phyloP scores from a whole-genome alignment of 2,329 filamentous ascomycete genomes.

The Ilyonectria robusta region DNA sequence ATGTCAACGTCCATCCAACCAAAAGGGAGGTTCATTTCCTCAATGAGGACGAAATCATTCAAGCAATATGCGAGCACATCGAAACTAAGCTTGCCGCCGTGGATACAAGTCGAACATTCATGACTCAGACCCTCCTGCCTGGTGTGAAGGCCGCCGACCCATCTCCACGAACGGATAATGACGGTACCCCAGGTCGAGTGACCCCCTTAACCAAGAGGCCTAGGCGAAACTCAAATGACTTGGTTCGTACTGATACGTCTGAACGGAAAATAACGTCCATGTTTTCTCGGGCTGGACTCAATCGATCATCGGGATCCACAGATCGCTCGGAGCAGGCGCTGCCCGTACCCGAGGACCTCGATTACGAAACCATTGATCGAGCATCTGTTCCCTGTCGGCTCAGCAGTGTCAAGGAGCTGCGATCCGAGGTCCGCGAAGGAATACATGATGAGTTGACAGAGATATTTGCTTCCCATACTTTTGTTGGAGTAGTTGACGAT shows the following conservation, averaged over 20 bases:
- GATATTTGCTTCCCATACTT: slow-evolving; percentile 88
- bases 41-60: slow-evolving; percentile 96
- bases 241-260: slow-evolving; percentile 90
- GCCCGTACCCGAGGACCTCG: slow-evolving; percentile 64
- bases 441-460: slow-evolving; percentile 91
- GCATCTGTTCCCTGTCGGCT: slow-evolving; percentile 80
- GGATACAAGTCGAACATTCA: slow-evolving; percentile 93
- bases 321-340: slow-evolving; percentile 53
- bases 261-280: slow-evolving; percentile 97
- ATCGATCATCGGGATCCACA: slow-evolving; percentile 37
- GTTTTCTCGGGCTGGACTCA: slow-evolving; percentile 72
- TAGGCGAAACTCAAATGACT: slow-evolving; percentile 74
- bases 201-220: slow-evolving; percentile 56
- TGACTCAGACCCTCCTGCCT: slow-evolving; percentile 91
- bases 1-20: slow-evolving; percentile 98
- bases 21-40: slow-evolving; percentile 98
- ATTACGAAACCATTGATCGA: slow-evolving; percentile 81
- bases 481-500: slow-evolving; percentile 93
- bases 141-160: slow-evolving; percentile 62
- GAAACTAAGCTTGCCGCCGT: slow-evolving; percentile 85
- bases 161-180: slow-evolving; percentile 45
- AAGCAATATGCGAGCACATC: slow-evolving; percentile 86
- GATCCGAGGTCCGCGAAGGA: slow-evolving; percentile 82
- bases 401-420: slow-evolving; percentile 87
- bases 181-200: slow-evolving; percentile 50